Conservation (phyloP, 129 eudicot species). For the Flaveria trinervia region DNA sequence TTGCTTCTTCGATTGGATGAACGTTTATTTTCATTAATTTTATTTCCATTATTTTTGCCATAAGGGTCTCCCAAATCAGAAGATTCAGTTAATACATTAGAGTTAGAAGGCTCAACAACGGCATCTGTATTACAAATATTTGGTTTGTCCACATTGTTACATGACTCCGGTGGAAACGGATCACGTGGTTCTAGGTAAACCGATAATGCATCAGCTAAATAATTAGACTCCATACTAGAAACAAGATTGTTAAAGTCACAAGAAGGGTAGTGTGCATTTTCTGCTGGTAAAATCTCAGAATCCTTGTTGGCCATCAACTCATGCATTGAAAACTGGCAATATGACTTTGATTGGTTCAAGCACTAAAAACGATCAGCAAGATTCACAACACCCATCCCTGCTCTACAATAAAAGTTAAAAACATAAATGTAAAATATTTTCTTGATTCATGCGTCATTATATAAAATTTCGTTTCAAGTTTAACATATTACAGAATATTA, state of each 20-base stretch:
- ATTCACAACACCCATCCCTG: constrained; percentile 25
- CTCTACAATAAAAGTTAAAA: constrained; percentile 16
- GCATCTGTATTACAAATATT: constrained; percentile 34
- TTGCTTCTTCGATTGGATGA: constrained; percentile 47
- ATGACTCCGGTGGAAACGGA: constrained; percentile 31
- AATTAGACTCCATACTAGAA: constrained; percentile 38
- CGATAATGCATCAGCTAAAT: constrained; percentile 42
- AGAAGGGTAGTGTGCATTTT: constrained; percentile 39
- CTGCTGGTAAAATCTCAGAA: constrained; percentile 22
- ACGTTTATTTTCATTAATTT: constrained; percentile 29
- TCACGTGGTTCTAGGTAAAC: constrained; percentile 45
- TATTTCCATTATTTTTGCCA: constrained; percentile 31
- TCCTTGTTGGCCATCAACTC: constrained; percentile 31
- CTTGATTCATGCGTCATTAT: neutral
- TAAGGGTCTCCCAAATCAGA: constrained; percentile 26
- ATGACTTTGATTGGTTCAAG: constrained; percentile 27
- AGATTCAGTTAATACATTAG: constrained; percentile 36
- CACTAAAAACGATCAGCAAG: constrained; percentile 31
- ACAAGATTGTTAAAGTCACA: constrained; percentile 38
- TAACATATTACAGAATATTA: neutral
- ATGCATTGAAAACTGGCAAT: constrained; percentile 16
- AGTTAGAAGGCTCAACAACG: constrained; percentile 43
- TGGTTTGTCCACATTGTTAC: constrained; percentile 27
- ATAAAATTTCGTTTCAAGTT: neutral
- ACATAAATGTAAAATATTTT: constrained; percentile 1